Evolutionary conservation across 1,284 basidiomycete species (phyloP).

Genomic region (Xerocomus nothofagi): DNA sequence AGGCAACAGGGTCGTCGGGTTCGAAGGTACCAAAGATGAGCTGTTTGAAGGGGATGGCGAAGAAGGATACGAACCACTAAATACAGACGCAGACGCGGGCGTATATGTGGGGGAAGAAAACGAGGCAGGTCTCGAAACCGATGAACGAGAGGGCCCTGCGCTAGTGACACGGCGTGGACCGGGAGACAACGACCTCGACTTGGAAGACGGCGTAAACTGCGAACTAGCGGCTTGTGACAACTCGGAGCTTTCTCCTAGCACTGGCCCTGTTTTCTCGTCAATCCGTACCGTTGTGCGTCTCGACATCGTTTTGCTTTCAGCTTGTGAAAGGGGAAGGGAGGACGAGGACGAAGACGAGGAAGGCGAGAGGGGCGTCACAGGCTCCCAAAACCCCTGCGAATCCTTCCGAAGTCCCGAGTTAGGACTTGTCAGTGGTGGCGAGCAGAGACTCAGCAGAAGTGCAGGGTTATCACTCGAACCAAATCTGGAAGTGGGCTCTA

Average conservation of each 20-base stretch:
- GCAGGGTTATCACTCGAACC: constrained; percentile 5
- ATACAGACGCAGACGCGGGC: constrained; percentile 7
- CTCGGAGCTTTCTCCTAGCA: background rate
- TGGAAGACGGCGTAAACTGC: constrained; percentile 5
- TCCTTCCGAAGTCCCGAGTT: constrained; percentile 20
- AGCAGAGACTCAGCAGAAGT: constrained; percentile 6
- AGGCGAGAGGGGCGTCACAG: constrained; percentile 22
- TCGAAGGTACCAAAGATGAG: constrained; percentile 3
- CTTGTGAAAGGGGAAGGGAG: constrained; percentile 20
- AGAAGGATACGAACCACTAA: constrained; percentile 11
- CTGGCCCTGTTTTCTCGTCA: constrained; percentile 1
- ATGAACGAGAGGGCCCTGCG: constrained; percentile 6
- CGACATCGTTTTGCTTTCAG: constrained; percentile 6
- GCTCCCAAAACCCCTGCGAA: constrained; percentile 34
- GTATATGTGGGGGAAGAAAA: constrained; percentile 12
- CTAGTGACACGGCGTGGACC: constrained; percentile 3
- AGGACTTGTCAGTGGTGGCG: constrained; percentile 15
- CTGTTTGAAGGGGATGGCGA: constrained; percentile 11
- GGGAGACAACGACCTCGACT: constrained; percentile 23
- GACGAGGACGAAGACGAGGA: constrained; percentile 26
- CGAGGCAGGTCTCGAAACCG: constrained; percentile 9
- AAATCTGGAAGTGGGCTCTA: background rate
- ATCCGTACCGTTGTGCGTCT: constrained; percentile 1
- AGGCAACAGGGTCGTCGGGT: constrained; percentile 21
- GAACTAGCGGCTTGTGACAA: background rate